Conservation (phyloP, 306 rosid species). For the Acacia crassicarpa region DNA sequence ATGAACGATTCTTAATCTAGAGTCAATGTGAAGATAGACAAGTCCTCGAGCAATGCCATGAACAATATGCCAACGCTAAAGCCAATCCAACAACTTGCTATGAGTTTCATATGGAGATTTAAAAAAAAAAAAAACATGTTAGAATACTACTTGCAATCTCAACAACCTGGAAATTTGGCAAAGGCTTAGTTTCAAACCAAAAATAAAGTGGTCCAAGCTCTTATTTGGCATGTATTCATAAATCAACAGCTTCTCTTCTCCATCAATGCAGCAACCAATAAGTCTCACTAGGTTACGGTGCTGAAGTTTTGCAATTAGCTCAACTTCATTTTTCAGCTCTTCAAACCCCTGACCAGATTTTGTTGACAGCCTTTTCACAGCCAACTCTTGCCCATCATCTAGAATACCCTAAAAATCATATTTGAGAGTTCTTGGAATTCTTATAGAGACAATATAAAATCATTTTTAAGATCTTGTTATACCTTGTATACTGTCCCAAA, state of each 20-base stretch:
- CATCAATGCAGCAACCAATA: conserved; percentile 48
- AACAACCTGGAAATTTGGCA: neutral
- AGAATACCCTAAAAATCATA: conserved; percentile 19
- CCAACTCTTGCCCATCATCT: conserved; percentile 38
- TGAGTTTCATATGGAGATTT: conserved; percentile 32
- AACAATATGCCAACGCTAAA: conserved; percentile 38
- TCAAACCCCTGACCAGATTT: conserved; percentile 46
- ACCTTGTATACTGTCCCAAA: conserved; percentile 45
- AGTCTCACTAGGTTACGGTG: conserved; percentile 56
- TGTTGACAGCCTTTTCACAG: conserved; percentile 49
- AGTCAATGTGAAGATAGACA: conserved; percentile 55
- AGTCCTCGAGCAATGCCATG: conserved; percentile 47
- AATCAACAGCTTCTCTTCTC: conserved; percentile 44
- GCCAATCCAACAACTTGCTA: conserved; percentile 40
- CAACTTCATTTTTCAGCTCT: conserved; percentile 49
- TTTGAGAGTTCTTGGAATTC: neutral
- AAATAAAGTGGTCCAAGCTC: conserved; percentile 38
- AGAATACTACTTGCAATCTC: conserved; percentile 3
- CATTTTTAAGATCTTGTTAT: neutral
- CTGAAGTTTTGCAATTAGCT: conserved; percentile 38
- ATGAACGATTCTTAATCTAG: conserved; percentile 52
- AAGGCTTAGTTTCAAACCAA: conserved; percentile 22
- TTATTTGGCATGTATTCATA: conserved; percentile 56
- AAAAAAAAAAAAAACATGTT: neutral
- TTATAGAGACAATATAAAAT: neutral